Evolutionary conservation across 164 flowering plant species (phyloP), one percentile per base, ranked within the genome.

Genomic region (Magnolia sinica): DNA sequence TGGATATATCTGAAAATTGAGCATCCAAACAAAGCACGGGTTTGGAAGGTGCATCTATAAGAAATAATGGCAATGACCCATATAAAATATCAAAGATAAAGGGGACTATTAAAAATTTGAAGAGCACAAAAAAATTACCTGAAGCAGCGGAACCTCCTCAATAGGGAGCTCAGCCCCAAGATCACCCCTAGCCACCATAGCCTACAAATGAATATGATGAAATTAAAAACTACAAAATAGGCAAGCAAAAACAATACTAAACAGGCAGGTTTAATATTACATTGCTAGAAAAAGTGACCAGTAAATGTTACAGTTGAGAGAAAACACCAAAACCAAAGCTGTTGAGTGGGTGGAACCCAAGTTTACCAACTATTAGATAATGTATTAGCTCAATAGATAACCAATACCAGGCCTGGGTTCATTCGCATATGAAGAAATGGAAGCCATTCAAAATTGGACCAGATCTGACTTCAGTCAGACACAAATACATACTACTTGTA

Each of bases 181-280:
- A 72, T 77, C 79, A 45, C 79, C 79, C 59, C 79, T 77, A 13
- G 79, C 79, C 24, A 77, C 79, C 79, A 77, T 77, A 45, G 79
- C 79, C 79, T 77, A 50, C 70, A 77, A 58, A 29, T 55, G 61
- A 55, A 55, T 55, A 16, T 9, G 61, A 37, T 55, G 61, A 55
- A 55, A 16, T 55, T 55, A 11, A 55, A 55, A 55, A 55, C 13
- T 55, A 11, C 18, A 55, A 55, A 55, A 55, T 16, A 55, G 61
- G 18, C 13, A 37, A 37, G 45, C 45, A 3, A 37, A 37, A 55
- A 11, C 61, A 55, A 14, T 16, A 55, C 18, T 16, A 27, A 27
- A 27, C 61, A 55, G 18, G 18, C 16, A 55, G 4, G 45, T 37
- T 55, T 55, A 55, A 55, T 16, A 55, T 52, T 9, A 55, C 61